A percentile compares a stretch with the other conserved stretches of the same genome.
Evolutionary conservation across 176 grass and related monocot species (phyloP).

Genomic region (Aegilops longissima): DNA sequence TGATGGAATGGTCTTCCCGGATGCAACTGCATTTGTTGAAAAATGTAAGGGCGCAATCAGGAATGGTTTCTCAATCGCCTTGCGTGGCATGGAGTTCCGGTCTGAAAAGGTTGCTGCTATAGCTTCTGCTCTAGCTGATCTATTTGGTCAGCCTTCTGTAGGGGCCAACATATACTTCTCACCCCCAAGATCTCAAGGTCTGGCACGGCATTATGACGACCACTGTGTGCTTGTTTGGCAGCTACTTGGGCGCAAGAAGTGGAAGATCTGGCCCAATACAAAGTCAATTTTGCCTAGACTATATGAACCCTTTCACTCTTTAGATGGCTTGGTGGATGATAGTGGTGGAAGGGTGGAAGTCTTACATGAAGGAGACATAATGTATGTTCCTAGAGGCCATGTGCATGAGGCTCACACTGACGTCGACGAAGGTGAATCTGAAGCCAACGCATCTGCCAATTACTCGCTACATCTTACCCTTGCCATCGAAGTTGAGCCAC

Average conservation of each 20-base stretch:
- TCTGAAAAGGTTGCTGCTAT: slow-evolving; percentile 61
- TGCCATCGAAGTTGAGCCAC: slow-evolving; percentile 84
- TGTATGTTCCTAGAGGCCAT: slow-evolving; percentile 90
- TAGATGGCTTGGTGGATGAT: slow-evolving; percentile 43
- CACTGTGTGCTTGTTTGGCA: slow-evolving; percentile 95
- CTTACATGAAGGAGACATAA: slow-evolving; percentile 72
- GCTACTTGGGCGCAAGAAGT: slow-evolving; percentile 61
- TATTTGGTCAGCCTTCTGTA: slow-evolving; percentile 89
- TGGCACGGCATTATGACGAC: slow-evolving; percentile 79
- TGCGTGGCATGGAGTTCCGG: slow-evolving; percentile 84
- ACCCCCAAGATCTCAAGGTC: slow-evolving; percentile 70
- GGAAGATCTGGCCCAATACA: slow-evolving; percentile 60
- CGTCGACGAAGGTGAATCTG: slow-evolving; percentile 8
- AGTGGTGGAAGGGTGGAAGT: slow-evolving; percentile 33
- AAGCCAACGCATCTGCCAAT: neutral
- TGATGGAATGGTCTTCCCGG: slow-evolving; percentile 20
- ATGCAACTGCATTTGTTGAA: slow-evolving; percentile 25
- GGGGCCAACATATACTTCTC: slow-evolving; percentile 88
- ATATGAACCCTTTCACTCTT: slow-evolving; percentile 63
- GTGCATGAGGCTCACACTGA: slow-evolving; percentile 69
- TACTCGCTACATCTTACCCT: slow-evolving; percentile 86
- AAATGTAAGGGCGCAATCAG: slow-evolving; percentile 59
- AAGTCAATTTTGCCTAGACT: slow-evolving; percentile 63
- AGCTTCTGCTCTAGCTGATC: slow-evolving; percentile 52
- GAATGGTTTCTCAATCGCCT: slow-evolving; percentile 78